These are phyloP conservation scores for Elsinoe australis DNA, from an alignment of 2,329 filamentous ascomycete genomes.

Conservation along the genomic window DNA sequence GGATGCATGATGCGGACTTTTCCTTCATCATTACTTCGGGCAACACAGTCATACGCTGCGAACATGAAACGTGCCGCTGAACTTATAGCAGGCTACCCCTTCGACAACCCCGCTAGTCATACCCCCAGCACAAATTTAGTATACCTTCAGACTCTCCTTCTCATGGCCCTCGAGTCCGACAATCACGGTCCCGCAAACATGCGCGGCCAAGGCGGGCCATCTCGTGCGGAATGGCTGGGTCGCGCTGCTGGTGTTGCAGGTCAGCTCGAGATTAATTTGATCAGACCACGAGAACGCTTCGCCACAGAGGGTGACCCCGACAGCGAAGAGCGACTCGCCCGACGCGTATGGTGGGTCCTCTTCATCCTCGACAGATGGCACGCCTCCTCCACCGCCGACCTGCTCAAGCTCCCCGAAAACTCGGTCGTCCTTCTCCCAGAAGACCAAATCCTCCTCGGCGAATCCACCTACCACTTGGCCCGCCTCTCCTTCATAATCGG, in stretches of 20 bases:
- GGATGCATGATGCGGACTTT: slow-evolving; percentile 52
- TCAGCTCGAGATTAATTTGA: slow-evolving; percentile 53
- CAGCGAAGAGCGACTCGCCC: slow-evolving; percentile 53
- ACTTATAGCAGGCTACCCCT: slow-evolving; percentile 38
- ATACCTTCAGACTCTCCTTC: slow-evolving; percentile 58
- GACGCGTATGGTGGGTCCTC: slow-evolving; percentile 64
- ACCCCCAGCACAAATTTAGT: slow-evolving; percentile 42
- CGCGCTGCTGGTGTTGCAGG: slow-evolving; percentile 60
- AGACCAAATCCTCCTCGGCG: slow-evolving; percentile 54
- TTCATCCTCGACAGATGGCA: slow-evolving; percentile 68
- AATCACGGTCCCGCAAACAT: slow-evolving; percentile 44
- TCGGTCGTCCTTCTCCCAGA: slow-evolving; percentile 53
- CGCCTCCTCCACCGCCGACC: slow-evolving; percentile 57
- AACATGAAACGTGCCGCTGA: slow-evolving; percentile 38
- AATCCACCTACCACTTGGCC: slow-evolving; percentile 55
- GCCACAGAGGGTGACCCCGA: slow-evolving; percentile 46
- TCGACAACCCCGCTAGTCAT: slow-evolving; percentile 37
- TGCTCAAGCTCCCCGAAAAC: slow-evolving; percentile 55
- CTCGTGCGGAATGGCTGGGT: slow-evolving; percentile 52
- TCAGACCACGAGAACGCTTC: slow-evolving; percentile 36
- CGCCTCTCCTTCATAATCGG: slow-evolving; percentile 56
- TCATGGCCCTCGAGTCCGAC: slow-evolving; percentile 60
- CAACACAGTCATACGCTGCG: slow-evolving; percentile 30
- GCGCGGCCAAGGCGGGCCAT: slow-evolving; percentile 40
- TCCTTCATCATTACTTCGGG: slow-evolving; percentile 30